Conservation (phyloP, 208 protist genomes). For the Trypanosoma theileri region DNA sequence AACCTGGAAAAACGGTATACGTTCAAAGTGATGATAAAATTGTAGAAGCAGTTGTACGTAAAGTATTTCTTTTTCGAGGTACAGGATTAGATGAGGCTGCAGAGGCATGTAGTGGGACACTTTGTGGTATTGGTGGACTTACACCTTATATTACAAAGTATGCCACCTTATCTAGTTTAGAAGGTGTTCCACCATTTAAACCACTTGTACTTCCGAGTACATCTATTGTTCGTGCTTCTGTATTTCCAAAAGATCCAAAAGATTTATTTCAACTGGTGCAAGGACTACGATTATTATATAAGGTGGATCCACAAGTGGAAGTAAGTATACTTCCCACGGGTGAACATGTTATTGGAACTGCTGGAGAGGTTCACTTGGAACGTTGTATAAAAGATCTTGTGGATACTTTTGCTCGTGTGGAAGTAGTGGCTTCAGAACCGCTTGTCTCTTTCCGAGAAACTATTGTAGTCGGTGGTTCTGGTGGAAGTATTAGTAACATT, state of each 20-base stretch:
- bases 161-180: conserved; percentile 88
- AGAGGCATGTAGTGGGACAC: conserved; percentile 72
- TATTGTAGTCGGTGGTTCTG: conserved; percentile 45
- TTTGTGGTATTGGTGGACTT: conserved; percentile 95
- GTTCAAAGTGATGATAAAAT: conserved; percentile 77
- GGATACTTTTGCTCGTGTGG: conserved; percentile 85
- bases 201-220: conserved; percentile 87
- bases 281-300: conserved; percentile 94
- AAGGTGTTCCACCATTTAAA: conserved; percentile 76
- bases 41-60: conserved; percentile 50
- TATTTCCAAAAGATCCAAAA: conserved; percentile 89
- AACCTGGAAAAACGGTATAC: conserved; percentile 83
- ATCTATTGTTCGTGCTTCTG: conserved; percentile 96
- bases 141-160: conserved; percentile 92
- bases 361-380: conserved; percentile 97
- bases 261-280: conserved; percentile 63
- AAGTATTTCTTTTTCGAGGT: conserved; percentile 94
- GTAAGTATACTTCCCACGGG: conserved; percentile 93
- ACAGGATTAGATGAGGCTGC: conserved; percentile 87
- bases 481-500: neutral
- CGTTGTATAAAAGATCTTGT: conserved; percentile 94
- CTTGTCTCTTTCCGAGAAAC: conserved; percentile 90
- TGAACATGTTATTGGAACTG: conserved; percentile 95
- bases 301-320: conserved; percentile 95
- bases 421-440: conserved; percentile 83